These are phyloP conservation scores for Candida manassasensis DNA, from an alignment of 805 yeast genomes.

Conservation along the genomic window DNA sequence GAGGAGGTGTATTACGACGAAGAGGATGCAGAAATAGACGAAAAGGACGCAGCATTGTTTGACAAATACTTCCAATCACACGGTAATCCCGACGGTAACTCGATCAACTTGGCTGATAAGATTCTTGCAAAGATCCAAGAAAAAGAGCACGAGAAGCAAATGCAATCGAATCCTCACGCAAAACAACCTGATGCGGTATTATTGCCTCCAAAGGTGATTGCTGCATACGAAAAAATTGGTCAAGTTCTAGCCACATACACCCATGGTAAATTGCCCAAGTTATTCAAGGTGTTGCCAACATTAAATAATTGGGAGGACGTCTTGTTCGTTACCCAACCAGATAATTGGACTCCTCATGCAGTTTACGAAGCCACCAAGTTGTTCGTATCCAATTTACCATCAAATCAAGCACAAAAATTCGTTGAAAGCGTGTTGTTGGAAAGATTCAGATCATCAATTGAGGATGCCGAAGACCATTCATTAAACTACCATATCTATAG, in stretches of 20 bases:
- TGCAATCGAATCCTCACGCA: constrained; percentile 8
- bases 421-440: constrained; percentile 64
- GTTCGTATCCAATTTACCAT: constrained; percentile 83
- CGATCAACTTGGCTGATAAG: constrained; percentile 82
- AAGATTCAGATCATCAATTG: constrained; percentile 66
- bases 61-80: constrained; percentile 59
- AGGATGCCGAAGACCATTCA: constrained; percentile 67
- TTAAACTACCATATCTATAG: constrained; percentile 91
- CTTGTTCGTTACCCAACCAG: constrained; percentile 87
- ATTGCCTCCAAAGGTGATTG: constrained; percentile 93
- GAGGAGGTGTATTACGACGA: constrained; percentile 45
- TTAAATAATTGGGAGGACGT: constrained; percentile 95
- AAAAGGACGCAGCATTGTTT: constrained; percentile 78
- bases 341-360: constrained; percentile 91
- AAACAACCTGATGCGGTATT: constrained; percentile 68
- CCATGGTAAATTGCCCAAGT: constrained; percentile 94
- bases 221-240: constrained; percentile 91
- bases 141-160: constrained; percentile 44
- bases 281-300: constrained; percentile 91
- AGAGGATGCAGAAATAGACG: constrained; percentile 66
- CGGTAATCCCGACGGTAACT: constrained; percentile 24
- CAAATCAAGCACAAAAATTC: constrained; percentile 85
- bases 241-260: constrained; percentile 81
- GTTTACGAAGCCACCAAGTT: constrained; percentile 91
- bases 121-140: constrained; percentile 86